These are phyloP conservation scores for Cenchrus purpureus DNA, from an alignment of 176 grass and related monocot species.

Conservation along the genomic window DNA sequence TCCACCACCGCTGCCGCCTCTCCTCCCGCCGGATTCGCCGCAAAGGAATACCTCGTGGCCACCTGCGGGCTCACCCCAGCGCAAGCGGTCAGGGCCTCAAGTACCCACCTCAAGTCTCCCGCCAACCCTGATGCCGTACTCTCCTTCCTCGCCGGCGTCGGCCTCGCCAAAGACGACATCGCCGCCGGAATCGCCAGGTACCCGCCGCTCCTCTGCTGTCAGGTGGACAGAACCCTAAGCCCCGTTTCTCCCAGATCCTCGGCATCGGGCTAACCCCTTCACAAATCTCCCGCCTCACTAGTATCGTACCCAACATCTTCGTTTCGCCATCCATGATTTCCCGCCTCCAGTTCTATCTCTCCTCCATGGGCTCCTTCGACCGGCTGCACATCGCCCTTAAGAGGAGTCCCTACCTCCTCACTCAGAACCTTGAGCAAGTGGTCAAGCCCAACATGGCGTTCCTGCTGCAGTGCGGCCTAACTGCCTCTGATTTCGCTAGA, in stretches of 20 bases:
- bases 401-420: neutral
- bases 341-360: neutral
- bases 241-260: neutral
- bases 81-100: constrained; percentile 6
- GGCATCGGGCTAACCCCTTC: neutral
- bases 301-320: neutral
- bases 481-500: neutral
- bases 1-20: neutral
- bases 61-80: constrained; percentile 36
- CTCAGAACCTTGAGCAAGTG: neutral
- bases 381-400: neutral
- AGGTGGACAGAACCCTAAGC: constrained; percentile 33
- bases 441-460: constrained; percentile 21
- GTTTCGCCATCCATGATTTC: neutral
- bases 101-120: neutral
- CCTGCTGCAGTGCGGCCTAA: neutral
- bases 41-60: constrained; percentile 40
- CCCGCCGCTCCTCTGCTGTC: neutral
- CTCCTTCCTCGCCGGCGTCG: neutral
- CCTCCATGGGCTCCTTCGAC: neutral
- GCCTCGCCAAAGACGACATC: constrained; percentile 24
- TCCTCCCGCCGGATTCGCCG: neutral
- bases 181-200: neutral
- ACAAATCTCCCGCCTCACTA: neutral
- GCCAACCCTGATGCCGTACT: neutral